phyloP scores from a whole-genome alignment of 345 rosid genomes.

The Aquilaria malaccensis region DNA sequence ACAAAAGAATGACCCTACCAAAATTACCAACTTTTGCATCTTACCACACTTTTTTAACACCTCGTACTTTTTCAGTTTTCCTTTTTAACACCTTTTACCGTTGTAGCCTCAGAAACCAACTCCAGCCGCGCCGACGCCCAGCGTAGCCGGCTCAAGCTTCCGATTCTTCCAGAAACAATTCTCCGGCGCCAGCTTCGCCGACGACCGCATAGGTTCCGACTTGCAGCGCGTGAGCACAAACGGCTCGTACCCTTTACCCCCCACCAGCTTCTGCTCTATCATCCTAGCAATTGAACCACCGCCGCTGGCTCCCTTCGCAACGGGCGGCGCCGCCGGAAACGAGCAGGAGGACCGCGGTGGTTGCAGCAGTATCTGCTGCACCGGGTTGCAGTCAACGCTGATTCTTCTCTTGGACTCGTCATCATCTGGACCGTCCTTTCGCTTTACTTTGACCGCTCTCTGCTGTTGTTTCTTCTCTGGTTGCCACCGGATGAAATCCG shows the following conservation, averaged over 20 bases:
- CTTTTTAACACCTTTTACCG: neutral
- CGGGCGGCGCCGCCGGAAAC: slow-evolving; percentile 59
- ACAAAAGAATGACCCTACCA: neutral
- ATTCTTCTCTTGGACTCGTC: slow-evolving; percentile 42
- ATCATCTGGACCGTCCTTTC: slow-evolving; percentile 24
- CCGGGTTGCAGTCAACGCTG: slow-evolving; percentile 28
- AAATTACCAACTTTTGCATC: slow-evolving; percentile 13
- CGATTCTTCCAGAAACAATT: slow-evolving; percentile 87
- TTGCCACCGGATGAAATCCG: slow-evolving; percentile 71
- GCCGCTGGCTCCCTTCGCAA: slow-evolving; percentile 11
- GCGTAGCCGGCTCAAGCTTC: slow-evolving; percentile 65
- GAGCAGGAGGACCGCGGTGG: slow-evolving; percentile 79
- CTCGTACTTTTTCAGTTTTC: neutral
- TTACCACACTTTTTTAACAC: slow-evolving; percentile 3
- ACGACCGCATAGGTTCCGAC: slow-evolving; percentile 81
- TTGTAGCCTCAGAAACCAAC: slow-evolving; percentile 42
- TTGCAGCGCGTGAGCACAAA: slow-evolving; percentile 74
- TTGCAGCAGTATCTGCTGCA: slow-evolving; percentile 24
- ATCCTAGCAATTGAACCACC: slow-evolving; percentile 33
- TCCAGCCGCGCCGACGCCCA: slow-evolving; percentile 73
- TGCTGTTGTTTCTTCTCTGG: slow-evolving; percentile 44
- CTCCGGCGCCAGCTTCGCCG: slow-evolving; percentile 59
- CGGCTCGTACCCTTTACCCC: slow-evolving; percentile 54
- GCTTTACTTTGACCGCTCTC: slow-evolving; percentile 13
- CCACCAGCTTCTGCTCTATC: slow-evolving; percentile 50